A percentile compares a stretch with the other conserved stretches of the same genome.
phyloP scores from a whole-genome alignment of 2,329 filamentous ascomycete genomes.

The Venturia aucupariae region DNA sequence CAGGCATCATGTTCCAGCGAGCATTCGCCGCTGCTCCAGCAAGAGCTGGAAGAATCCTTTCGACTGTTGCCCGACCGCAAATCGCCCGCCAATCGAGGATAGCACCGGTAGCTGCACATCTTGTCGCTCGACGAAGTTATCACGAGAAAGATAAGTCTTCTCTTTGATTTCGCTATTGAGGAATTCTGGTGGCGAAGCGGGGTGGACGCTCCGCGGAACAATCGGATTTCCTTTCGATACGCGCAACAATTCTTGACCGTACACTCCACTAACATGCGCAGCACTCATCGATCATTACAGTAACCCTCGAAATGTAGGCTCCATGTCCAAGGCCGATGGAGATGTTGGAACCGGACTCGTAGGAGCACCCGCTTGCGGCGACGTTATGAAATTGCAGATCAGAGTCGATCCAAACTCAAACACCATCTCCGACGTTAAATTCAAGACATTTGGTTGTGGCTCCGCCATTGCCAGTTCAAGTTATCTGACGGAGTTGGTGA shows the following conservation, averaged over 20 bases:
- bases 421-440: slow-evolving; percentile 88
- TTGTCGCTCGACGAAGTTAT: slow-evolving; percentile 39
- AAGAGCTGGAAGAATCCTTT: slow-evolving; percentile 41
- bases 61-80: slow-evolving; percentile 40
- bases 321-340: slow-evolving; percentile 66
- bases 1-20: slow-evolving; percentile 48
- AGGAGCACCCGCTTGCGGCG: slow-evolving; percentile 79
- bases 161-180: slow-evolving; percentile 13
- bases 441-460: slow-evolving; percentile 96
- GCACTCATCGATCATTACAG: slow-evolving; percentile 71
- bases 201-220: slow-evolving; percentile 6
- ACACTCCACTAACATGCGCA: slow-evolving; percentile 31
- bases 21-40: slow-evolving; percentile 45
- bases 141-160: slow-evolving; percentile 55
- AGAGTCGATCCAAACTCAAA: slow-evolving; percentile 80
- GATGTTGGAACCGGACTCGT: slow-evolving; percentile 90
- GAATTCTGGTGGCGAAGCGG: slow-evolving; percentile 17
- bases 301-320: slow-evolving; percentile 68
- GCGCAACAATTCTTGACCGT: neutral
- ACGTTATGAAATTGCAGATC: slow-evolving; percentile 92
- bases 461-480: slow-evolving; percentile 90
- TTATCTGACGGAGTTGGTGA: slow-evolving; percentile 89
- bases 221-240: slow-evolving; percentile 14
- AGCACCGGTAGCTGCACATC: slow-evolving; percentile 7
- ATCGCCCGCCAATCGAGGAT: slow-evolving; percentile 25